Conservation (phyloP, 1,284 basidiomycete species). For the Sanghuangporus baumii region DNA sequence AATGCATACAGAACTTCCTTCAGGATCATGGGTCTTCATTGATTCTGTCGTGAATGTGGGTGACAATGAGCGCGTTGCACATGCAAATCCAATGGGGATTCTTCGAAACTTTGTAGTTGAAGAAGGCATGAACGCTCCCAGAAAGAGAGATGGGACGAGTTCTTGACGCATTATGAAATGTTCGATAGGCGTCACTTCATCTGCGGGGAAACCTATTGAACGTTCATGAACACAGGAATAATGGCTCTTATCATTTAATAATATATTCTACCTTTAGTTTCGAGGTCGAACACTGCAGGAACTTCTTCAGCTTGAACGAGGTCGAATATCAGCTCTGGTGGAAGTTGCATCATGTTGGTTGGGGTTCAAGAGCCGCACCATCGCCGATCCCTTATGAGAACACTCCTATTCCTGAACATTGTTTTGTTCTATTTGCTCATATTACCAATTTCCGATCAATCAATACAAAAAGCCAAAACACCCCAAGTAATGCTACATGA, state of each 20-base stretch:
- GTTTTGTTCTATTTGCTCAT: no score
- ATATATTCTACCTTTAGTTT: conserved; percentile 25
- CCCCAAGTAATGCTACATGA: not conserved
- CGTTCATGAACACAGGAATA: not conserved
- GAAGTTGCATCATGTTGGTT: not conserved
- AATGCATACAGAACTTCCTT: conserved; percentile 51
- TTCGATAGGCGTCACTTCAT: conserved; percentile 56
- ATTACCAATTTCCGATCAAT: no score
- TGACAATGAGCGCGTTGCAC: conserved; percentile 54
- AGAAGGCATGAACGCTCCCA: conserved; percentile 48
- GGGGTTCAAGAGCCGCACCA: not conserved
- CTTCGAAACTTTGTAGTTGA: conserved; percentile 23
- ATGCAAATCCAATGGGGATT: conserved; percentile 58
- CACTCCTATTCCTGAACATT: not conserved
- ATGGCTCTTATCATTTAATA: not conserved
- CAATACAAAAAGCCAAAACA: not conserved
- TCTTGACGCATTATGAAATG: conserved; percentile 57
- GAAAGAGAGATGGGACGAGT: conserved; percentile 53
- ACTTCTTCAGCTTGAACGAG: conserved; percentile 28
- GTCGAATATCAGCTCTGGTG: conserved; percentile 20
- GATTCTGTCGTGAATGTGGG: conserved; percentile 55
- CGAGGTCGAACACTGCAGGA: conserved; percentile 26
- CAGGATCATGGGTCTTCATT: conserved; percentile 56
- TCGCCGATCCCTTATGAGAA: not conserved
- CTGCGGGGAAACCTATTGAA: conserved; percentile 47